A percentile compares a stretch with the other conserved stretches of the same genome.
These are phyloP conservation scores for Austropuccinia psidii DNA, from an alignment of 1,284 basidiomycete genomes.

Conservation along the genomic window DNA sequence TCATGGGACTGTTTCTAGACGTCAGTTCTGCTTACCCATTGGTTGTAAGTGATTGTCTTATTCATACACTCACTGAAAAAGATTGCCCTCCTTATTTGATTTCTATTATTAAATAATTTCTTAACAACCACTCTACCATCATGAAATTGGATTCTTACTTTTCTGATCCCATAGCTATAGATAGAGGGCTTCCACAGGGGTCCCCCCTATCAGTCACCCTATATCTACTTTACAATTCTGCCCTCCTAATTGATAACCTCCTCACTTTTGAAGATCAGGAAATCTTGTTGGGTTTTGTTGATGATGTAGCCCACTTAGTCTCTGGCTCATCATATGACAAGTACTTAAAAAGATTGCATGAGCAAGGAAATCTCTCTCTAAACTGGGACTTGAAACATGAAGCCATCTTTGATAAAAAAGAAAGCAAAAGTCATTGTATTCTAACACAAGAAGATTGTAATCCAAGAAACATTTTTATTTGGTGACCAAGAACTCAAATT, in stretches of 20 bases:
- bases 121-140: not conserved
- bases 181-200: slow-evolving; percentile 7
- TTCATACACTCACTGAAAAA: not conserved
- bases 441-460: not conserved
- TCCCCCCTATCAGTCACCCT: not conserved
- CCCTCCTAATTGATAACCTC: not conserved
- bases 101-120: not conserved
- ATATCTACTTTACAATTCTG: slow-evolving; percentile 18
- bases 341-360: not conserved
- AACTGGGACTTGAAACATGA: not conserved
- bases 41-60: not conserved
- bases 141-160: not conserved
- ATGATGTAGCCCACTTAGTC: slow-evolving; percentile 5
- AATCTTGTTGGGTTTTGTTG: slow-evolving; percentile 13
- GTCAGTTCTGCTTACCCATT: slow-evolving; percentile 12
- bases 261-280: not conserved
- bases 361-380: not conserved
- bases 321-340: not conserved
- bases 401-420: slow-evolving; percentile 19
- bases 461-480: not conserved
- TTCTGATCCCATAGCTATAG: not conserved
- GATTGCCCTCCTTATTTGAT: not conserved
- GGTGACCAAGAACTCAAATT: not conserved
- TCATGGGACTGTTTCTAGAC: not conserved
- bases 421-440: not conserved